phyloP scores from a whole-genome alignment of 441 rosid genomes.

The Monsonia emarginata region DNA sequence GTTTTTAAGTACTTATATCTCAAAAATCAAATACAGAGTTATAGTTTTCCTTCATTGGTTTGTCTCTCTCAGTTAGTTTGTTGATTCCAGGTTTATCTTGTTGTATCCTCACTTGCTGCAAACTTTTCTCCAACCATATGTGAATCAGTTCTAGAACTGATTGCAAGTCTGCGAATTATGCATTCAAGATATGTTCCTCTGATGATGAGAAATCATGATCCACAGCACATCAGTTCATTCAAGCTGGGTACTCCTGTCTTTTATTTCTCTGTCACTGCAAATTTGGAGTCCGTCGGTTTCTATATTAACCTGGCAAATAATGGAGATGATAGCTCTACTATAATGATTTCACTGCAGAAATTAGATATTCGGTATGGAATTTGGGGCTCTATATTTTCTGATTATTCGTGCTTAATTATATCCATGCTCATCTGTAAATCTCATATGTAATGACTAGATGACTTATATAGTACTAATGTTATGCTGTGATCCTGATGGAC shows the following conservation, averaged over 20 bases:
- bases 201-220: constrained; percentile 16
- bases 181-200: constrained; percentile 31
- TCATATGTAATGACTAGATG: background rate
- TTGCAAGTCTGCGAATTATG: constrained; percentile 37
- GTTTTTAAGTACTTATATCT: background rate
- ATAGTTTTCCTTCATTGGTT: background rate
- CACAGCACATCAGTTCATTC: constrained; percentile 21
- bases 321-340: constrained; percentile 47
- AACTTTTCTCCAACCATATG: constrained; percentile 52
- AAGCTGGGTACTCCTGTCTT: constrained; percentile 28
- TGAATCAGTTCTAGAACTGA: constrained; percentile 42
- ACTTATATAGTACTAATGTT: background rate
- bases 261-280: constrained; percentile 47
- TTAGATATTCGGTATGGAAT: constrained; percentile 44
- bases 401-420: constrained; percentile 1
- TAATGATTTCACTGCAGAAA: constrained; percentile 38
- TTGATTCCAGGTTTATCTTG: constrained; percentile 51
- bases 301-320: constrained; percentile 60
- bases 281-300: constrained; percentile 37
- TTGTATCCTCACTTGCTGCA: constrained; percentile 32
- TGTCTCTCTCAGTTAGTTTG: constrained; percentile 3
- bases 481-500: background rate
- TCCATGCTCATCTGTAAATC: background rate
- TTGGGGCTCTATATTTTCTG: constrained; percentile 2
- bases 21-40: background rate